Evolutionary conservation across 352 stramenopile species (phyloP), one percentile per base, ranked within the genome.

Genomic region (Peronospora belbahrii): DNA sequence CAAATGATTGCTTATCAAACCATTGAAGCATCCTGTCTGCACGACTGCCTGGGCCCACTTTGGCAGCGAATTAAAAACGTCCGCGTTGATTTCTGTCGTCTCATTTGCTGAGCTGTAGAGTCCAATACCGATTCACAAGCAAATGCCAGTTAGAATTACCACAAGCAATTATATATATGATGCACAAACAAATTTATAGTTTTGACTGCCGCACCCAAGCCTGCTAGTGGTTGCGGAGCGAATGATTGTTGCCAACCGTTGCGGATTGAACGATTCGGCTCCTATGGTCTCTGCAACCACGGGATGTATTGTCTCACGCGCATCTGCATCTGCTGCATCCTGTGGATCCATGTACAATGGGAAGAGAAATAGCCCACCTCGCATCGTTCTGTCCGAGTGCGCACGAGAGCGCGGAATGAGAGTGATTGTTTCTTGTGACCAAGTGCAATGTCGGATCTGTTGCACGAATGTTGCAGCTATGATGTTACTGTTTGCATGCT

Each of bases 41-140:
- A 84, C 47, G 17, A 87, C 65, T 24, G 55, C 53, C 34, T 82
- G 65, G 9, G 69, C 70, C 77, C 77, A 88, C 3, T 57, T 60
- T 10, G 74, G 77, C 15, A 88, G 33, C 31, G 47, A 44, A 15
- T 75, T 67, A 13, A 79, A 3, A 36, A 67, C 57, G 31, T 64
- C 47, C 4, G 53, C 54, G 22, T 71, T 35, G 19, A 78, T 65
- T 18, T 59, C 52, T 15, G 60, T 60, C 41, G 52, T 36, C 11
- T 70, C 51, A 23, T 15, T 30, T 28, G 31, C 19, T 18, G 34
- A 43, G 13, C 61, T 63, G 31, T 34, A 42, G 11, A 7, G 6
- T 25, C 6, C 41, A 37, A 13, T 28, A 35, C 2, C 22, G 19
- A 33, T 24, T 5, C 24, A 40, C 30, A 48, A 20, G 9, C n/a